Conservation (phyloP, 495 filamentous ascomycete genomes). For the Aspergillus leporis region DNA sequence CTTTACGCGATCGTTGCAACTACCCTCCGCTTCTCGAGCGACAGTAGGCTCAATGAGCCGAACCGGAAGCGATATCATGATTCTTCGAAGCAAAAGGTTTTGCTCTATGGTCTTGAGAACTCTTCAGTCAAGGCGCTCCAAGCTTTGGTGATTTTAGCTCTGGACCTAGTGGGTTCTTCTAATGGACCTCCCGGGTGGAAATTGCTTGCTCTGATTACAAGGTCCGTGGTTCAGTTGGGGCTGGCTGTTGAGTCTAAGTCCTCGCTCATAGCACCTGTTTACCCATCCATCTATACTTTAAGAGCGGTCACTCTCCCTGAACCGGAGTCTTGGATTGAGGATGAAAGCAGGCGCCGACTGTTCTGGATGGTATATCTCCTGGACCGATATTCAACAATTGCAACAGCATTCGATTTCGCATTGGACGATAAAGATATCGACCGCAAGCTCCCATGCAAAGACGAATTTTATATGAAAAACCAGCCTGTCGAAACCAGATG, state of each 20-base stretch:
- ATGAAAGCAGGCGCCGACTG: constrained; percentile 75
- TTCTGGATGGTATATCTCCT: constrained; percentile 95
- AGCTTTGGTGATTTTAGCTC: constrained; percentile 77
- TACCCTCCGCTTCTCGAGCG: constrained; percentile 77
- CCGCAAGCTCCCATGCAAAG: constrained; percentile 79
- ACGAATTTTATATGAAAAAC: constrained; percentile 82
- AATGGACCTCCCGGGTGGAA: constrained; percentile 90
- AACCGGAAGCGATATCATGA: constrained; percentile 72
- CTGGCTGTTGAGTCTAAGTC: constrained; percentile 78
- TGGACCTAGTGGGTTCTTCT: constrained; percentile 75
- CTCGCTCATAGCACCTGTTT: constrained; percentile 68
- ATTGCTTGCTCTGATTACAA: constrained; percentile 79
- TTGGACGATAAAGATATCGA: constrained; percentile 87
- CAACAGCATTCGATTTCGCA: constrained; percentile 87
- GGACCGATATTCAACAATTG: constrained; percentile 84
- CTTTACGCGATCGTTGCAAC: constrained; percentile 87
- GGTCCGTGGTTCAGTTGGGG: constrained; percentile 82
- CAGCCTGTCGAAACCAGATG: constrained; percentile 80
- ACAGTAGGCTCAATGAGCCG: constrained; percentile 68
- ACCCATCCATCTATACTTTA: constrained; percentile 80
- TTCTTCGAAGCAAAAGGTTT: constrained; percentile 78
- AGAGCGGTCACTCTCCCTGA: constrained; percentile 80
- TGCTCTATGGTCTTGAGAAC: constrained; percentile 82
- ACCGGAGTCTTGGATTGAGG: constrained; percentile 81
- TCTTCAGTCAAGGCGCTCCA: constrained; percentile 85